A percentile compares a stretch with the other conserved stretches of the same genome.
Conservation (phyloP, 257 asterid species). For the Solanum lignicaule region DNA sequence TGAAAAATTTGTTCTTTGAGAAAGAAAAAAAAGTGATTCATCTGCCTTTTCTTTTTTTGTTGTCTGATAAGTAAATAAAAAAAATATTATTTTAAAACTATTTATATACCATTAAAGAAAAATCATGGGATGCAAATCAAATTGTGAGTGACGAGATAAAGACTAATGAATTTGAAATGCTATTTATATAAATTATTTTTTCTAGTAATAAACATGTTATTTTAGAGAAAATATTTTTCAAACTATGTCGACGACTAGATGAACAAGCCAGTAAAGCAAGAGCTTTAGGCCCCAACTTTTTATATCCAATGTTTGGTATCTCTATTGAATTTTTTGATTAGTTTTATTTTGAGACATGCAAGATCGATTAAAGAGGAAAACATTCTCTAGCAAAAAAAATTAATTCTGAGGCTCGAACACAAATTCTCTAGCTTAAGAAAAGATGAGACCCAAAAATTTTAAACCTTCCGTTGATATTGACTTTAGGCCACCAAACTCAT, state of each 20-base stretch:
- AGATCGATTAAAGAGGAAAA: not conserved
- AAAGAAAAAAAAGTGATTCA: too few relatives aligned
- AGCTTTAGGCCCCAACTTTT: not conserved
- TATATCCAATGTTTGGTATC: not conserved
- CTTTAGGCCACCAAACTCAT: not conserved
- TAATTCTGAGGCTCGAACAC: accelerated
- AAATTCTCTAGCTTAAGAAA: not conserved
- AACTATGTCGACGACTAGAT: not conserved
- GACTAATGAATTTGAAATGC: not conserved
- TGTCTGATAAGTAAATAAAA: not conserved
- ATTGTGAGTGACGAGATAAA: not conserved
- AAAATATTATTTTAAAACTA: too few relatives aligned
- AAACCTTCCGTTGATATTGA: not conserved
- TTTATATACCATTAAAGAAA: not conserved
- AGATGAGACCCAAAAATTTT: not conserved
- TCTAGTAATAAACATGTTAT: not conserved
- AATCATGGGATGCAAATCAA: not conserved
- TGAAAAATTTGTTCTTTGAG: not conserved
- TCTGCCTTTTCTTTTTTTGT: too few relatives aligned
- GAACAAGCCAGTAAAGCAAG: not conserved
- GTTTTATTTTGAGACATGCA: not conserved
- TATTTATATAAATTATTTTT: too few relatives aligned
- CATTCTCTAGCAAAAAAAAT: accelerated
- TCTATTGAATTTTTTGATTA: not conserved
- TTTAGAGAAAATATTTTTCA: not conserved